phyloP scores from a whole-genome alignment of 2,329 filamentous ascomycete genomes.

The Neobulgaria alba region DNA sequence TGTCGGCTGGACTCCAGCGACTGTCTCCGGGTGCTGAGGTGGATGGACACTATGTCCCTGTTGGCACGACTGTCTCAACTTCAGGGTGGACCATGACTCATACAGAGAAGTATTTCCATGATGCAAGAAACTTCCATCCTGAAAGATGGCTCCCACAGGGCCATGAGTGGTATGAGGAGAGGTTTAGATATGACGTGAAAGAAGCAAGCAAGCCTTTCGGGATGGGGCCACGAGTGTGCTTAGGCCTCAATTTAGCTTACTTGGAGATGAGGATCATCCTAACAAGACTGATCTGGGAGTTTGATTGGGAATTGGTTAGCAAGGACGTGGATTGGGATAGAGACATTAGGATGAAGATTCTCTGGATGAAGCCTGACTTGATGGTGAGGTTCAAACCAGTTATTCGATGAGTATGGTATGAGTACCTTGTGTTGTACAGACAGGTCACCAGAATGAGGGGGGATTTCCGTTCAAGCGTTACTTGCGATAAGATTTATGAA shows the following conservation, averaged over 20 bases:
- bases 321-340: background rate
- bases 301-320: background rate
- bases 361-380: background rate
- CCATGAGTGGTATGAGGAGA: background rate
- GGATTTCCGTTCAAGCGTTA: too few relatives aligned
- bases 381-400: background rate
- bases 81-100: background rate
- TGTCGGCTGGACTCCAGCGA: background rate
- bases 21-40: constrained; percentile 21
- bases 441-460: too few relatives aligned
- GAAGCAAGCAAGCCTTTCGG: background rate
- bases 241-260: constrained; percentile 8
- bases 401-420: background rate
- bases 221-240: background rate
- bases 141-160: background rate
- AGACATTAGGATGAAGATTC: background rate
- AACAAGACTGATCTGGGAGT: background rate
- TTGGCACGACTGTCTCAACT: constrained; percentile 18
- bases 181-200: background rate
- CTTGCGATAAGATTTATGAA: too few relatives aligned
- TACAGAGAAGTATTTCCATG: background rate
- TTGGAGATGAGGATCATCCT: constrained; percentile 6
- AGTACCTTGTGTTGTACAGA: too few relatives aligned
- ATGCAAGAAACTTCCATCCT: background rate
- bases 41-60: constrained; percentile 24